Evolutionary conservation across 1,284 basidiomycete genomes (phyloP), one percentile per base, ranked within the genome.

Genomic region (Sanghuangporus weigelae): DNA sequence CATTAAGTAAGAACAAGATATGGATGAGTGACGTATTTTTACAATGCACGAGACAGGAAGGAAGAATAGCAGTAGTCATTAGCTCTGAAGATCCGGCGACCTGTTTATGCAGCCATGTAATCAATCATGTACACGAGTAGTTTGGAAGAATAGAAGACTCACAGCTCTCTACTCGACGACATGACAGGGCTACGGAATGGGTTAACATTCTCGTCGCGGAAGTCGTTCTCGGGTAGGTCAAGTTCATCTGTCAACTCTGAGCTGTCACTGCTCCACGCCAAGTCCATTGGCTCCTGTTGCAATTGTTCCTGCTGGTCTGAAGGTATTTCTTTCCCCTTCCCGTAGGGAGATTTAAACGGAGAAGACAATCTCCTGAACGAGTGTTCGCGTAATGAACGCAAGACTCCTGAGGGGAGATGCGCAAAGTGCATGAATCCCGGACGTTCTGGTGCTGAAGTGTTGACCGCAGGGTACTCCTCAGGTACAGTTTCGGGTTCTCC

Each of bases 241-340:
- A 64, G 58, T 21, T 64, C 63, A 7, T 65, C 64, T n/a, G 62
- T 60, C 7, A 65, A 51, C 6, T 84, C 85, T 4, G 87, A 89
- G 67, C 82, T 87, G 70, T 89, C 86, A 63, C 83, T 89, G 66
- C 86, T 86, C 83, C 84, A 88, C 3, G 74, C 68, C 40, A 76
- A 73, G 57, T 79, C 80, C 12, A 71, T 70, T 51, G 66, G 57
- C 31, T 59, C 44, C 1, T 23, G 61, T n/a, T 23, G 69, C 50
- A 65, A 67, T 36, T 75, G 75, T 10, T 69, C 68, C 55, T 71
- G 71, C 0, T 71, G 64, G 11, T 76, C 72, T 39, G 71, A 74
- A 55, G 68, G 70, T 23, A 68, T 68, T 8, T 67, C 67, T 49
- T 69, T 67, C 60, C 69, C 76, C 59, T 62, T 70, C 40, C 67